A percentile compares a stretch with the other conserved stretches of the same genome.
Conservation (phyloP, 257 asterid genomes). For the Gentiana macrophylla region DNA sequence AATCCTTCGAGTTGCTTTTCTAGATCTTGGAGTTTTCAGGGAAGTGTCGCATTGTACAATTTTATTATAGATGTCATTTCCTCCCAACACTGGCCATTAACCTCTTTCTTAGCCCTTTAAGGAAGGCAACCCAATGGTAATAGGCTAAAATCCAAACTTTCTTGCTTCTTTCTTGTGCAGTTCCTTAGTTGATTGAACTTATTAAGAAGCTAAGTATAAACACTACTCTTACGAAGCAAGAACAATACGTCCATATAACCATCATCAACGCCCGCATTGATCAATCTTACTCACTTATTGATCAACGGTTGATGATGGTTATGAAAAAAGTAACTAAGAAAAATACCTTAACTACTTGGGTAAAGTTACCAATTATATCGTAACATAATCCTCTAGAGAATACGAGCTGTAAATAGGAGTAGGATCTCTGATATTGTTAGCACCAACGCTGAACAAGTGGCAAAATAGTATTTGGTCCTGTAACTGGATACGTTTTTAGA, state of each 20-base stretch:
- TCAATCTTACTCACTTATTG: too few relatives aligned
- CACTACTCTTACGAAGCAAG: too few relatives aligned
- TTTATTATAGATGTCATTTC: slow-evolving; percentile 3
- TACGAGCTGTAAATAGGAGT: not conserved
- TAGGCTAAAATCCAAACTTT: slow-evolving; percentile 18
- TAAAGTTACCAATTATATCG: slow-evolving; percentile 13
- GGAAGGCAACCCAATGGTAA: slow-evolving; percentile 15
- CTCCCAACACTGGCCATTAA: slow-evolving; percentile 1
- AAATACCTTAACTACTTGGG: slow-evolving; percentile 10
- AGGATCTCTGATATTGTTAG: slow-evolving; percentile 6
- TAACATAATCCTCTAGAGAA: not conserved
- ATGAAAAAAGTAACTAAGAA: not conserved
- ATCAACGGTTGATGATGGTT: too few relatives aligned
- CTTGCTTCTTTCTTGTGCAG: slow-evolving; percentile 18
- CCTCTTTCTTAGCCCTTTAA: slow-evolving; percentile 5
- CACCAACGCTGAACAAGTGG: slow-evolving; percentile 13
- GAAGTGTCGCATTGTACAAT: slow-evolving; percentile 7
- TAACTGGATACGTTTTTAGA: too few relatives aligned
- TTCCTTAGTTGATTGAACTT: slow-evolving; percentile 4
- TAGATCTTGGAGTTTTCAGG: slow-evolving; percentile 7
- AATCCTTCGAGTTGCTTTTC: slow-evolving; percentile 16
- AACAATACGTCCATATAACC: too few relatives aligned
- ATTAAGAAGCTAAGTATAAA: too few relatives aligned
- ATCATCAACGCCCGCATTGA: too few relatives aligned
- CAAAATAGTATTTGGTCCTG: too few relatives aligned